Conservation (phyloP, 352 stramenopile genomes). For the Phytophthora litchii region DNA sequence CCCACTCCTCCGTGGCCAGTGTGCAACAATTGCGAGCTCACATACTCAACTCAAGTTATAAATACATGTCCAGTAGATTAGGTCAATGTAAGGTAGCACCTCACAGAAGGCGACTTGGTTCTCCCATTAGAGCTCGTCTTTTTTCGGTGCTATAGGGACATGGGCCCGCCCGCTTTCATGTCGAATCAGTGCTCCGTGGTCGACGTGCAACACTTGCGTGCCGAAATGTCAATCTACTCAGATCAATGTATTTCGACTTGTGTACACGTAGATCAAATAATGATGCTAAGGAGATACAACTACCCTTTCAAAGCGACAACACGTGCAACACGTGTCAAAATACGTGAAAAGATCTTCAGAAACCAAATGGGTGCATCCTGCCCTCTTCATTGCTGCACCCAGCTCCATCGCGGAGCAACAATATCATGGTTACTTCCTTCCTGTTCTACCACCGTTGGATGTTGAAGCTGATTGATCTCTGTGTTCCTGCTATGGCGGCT, state of each 20-base stretch:
- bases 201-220: conserved; percentile 30
- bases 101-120: conserved; percentile 40
- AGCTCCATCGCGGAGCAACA: conserved; percentile 1
- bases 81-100: conserved; percentile 19
- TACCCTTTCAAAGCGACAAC: neutral
- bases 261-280: neutral
- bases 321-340: conserved; percentile 1
- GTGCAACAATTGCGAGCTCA: conserved; percentile 71
- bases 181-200: conserved; percentile 43
- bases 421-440: conserved; percentile 3
- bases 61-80: neutral
- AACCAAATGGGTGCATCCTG: conserved; percentile 16
- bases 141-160: conserved; percentile 36
- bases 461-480: conserved; percentile 17
- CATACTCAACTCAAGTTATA: conserved; percentile 25
- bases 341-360: conserved; percentile 25
- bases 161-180: conserved; percentile 49
- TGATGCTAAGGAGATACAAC: too few species aligned
- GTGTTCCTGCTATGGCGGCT: conserved; percentile 12
- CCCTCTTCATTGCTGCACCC: conserved; percentile 14
- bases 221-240: conserved; percentile 21
- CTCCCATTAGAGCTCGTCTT: conserved; percentile 20
- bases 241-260: too few species aligned
- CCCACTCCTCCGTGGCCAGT: conserved; percentile 49
- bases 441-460: conserved; percentile 18